These are phyloP conservation scores for Blastobotrys robertii DNA, from an alignment of 805 yeast species.

Conservation along the genomic window DNA sequence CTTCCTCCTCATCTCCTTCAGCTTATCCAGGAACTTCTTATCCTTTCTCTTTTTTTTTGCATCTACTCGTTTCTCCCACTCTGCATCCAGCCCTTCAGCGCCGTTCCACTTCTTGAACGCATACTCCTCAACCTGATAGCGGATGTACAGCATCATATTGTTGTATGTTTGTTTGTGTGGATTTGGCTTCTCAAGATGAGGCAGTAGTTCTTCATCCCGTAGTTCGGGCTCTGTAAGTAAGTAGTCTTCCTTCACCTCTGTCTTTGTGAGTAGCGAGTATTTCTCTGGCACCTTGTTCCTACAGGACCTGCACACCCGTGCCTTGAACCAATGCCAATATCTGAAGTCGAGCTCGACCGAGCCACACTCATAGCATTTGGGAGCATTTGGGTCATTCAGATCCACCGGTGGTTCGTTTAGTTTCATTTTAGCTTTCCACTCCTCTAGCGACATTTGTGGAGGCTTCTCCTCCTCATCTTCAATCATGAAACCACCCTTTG, in stretches of 20 bases:
- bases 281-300: conserved; percentile 69
- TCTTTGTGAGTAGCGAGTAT: conserved; percentile 82
- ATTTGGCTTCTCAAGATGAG: conserved; percentile 79
- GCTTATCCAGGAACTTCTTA: conserved; percentile 63
- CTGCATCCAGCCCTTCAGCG: conserved; percentile 78
- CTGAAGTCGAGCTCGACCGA: conserved; percentile 74
- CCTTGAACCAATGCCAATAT: conserved; percentile 54
- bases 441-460: conserved; percentile 34
- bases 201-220: conserved; percentile 55
- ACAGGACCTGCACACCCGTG: conserved; percentile 76
- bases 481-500: conserved; percentile 73
- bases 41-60: conserved; percentile 65
- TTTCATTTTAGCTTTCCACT: conserved; percentile 46
- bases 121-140: conserved; percentile 88
- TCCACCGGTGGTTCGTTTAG: conserved; percentile 16
- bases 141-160: conserved; percentile 82
- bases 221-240: conserved; percentile 89
- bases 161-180: conserved; percentile 87
- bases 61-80: conserved; percentile 78
- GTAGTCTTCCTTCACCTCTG: conserved; percentile 91
- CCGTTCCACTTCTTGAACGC: conserved; percentile 96
- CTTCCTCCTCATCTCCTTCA: conserved; percentile 80
- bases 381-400: conserved; percentile 56
- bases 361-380: conserved; percentile 75
- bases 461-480: conserved; percentile 28